Evolutionary conservation across 169 alveolate genomes (phyloP).

Genomic region (Neospora caninum): DNA sequence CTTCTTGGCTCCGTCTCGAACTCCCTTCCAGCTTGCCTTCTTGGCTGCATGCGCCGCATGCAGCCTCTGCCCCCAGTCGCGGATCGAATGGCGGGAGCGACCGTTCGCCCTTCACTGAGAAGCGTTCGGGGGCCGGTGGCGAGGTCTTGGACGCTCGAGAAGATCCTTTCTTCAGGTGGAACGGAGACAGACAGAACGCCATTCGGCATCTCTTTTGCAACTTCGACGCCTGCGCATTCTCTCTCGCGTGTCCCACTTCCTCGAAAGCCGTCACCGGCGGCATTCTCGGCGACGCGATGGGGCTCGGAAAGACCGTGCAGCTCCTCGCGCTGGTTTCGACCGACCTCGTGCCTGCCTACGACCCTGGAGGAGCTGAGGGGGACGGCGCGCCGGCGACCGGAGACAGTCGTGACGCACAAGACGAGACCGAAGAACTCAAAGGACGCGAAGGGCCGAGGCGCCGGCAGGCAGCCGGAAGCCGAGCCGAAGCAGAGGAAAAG

Average conservation of each 20-base stretch:
- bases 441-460: neutral
- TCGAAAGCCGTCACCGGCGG: conserved; percentile 74
- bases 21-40: neutral
- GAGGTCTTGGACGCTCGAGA: neutral
- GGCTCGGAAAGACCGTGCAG: conserved; percentile 98
- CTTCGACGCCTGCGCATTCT: conserved; percentile 52
- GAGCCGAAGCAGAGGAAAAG: neutral
- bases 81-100: neutral
- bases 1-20: conserved; percentile 16
- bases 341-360: conserved; percentile 5
- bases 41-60: neutral
- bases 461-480: neutral
- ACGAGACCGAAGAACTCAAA: neutral
- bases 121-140: neutral
- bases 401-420: neutral
- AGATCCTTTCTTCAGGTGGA: neutral
- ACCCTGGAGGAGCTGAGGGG: neutral
- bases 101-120: too few relatives aligned
- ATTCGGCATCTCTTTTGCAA: conserved; percentile 38
- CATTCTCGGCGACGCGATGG: conserved; percentile 98
- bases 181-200: neutral
- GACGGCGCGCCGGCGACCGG: neutral
- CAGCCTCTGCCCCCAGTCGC: neutral
- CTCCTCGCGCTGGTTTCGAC: conserved; percentile 68
- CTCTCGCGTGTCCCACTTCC: conserved; percentile 46